Conservation (phyloP, 768 basidiomycete species). For the Tulasnella sp. region DNA sequence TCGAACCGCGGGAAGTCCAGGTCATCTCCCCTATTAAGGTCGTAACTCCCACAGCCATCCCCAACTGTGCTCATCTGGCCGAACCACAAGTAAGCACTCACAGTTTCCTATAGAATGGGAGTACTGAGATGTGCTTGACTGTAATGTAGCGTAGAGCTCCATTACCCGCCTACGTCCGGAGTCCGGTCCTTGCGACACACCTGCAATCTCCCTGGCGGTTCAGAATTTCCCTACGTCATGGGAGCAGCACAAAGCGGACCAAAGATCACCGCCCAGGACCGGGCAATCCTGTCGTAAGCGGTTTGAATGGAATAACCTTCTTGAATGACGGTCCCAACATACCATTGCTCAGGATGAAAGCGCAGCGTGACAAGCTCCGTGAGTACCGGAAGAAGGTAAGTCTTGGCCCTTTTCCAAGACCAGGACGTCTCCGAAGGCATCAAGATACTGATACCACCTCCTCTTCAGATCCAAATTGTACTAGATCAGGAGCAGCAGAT, state of each 20-base stretch:
- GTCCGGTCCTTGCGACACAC: background rate
- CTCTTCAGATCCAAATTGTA: slow-evolving; percentile 63
- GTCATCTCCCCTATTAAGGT: background rate
- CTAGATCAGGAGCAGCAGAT: slow-evolving; percentile 83
- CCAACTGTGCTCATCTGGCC: background rate
- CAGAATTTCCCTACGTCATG: slow-evolving; percentile 2
- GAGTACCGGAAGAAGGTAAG: slow-evolving; percentile 89
- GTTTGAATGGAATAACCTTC: background rate
- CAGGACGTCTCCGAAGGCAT: background rate
- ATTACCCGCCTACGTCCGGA: background rate
- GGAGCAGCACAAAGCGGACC: slow-evolving; percentile 30
- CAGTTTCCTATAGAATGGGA: background rate
- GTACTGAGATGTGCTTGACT: background rate
- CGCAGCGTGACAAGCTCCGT: slow-evolving; percentile 90
- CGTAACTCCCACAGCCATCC: background rate
- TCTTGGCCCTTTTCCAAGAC: background rate
- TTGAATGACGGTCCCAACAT: background rate
- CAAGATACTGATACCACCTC: background rate
- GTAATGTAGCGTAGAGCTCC: too few species aligned
- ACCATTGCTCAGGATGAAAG: slow-evolving; percentile 57
- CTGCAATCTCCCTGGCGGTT: background rate
- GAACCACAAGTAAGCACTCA: background rate
- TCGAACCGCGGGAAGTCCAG: background rate
- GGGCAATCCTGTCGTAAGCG: slow-evolving; percentile 81
- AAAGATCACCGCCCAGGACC: slow-evolving; percentile 87